Percentiles rank a stretch among this genome's conserved stretches.
These are phyloP conservation scores for Lagenidium giganteum DNA, from an alignment of 352 stramenopile genomes.

Conservation along the genomic window DNA sequence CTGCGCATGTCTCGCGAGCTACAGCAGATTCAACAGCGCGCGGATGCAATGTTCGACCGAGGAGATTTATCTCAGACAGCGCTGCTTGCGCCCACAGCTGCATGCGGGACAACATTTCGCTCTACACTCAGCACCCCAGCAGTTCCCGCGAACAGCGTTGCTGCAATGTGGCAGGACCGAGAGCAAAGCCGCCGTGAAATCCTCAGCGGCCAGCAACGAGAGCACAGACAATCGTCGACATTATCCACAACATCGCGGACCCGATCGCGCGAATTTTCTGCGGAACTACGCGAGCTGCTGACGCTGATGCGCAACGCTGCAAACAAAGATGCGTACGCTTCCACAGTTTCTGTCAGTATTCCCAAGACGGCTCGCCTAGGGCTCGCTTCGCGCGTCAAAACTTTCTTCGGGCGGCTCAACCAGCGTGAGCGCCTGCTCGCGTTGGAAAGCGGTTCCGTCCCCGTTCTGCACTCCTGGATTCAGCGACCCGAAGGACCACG, in stretches of 20 bases:
- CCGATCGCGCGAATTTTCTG: too few species aligned
- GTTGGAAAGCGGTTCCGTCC: conserved; percentile 56
- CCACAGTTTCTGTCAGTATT: conserved; percentile 62
- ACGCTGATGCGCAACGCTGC: conserved; percentile 68
- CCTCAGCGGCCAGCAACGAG: too few species aligned
- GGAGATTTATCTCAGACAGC: conserved; percentile 43
- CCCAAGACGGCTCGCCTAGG: conserved; percentile 73
- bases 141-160: too few species aligned
- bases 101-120: conserved; percentile 13
- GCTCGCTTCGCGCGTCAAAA: conserved; percentile 64
- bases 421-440: conserved; percentile 39
- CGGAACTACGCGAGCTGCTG: conserved; percentile 51
- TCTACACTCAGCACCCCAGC: conserved; percentile 26
- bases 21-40: conserved; percentile 58
- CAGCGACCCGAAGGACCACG: conserved; percentile 13
- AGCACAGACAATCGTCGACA: conserved; percentile 5
- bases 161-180: conserved; percentile 55
- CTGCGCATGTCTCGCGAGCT: conserved; percentile 77
- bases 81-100: conserved; percentile 26
- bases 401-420: conserved; percentile 62
- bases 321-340: conserved; percentile 72
- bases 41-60: conserved; percentile 69
- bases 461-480: conserved; percentile 58
- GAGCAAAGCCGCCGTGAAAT: conserved; percentile 42
- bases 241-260: too few species aligned